Base-by-base conservation (phyloP, 2,329 filamentous ascomycete genomes). In the Aspergillus ibericus region DNA sequence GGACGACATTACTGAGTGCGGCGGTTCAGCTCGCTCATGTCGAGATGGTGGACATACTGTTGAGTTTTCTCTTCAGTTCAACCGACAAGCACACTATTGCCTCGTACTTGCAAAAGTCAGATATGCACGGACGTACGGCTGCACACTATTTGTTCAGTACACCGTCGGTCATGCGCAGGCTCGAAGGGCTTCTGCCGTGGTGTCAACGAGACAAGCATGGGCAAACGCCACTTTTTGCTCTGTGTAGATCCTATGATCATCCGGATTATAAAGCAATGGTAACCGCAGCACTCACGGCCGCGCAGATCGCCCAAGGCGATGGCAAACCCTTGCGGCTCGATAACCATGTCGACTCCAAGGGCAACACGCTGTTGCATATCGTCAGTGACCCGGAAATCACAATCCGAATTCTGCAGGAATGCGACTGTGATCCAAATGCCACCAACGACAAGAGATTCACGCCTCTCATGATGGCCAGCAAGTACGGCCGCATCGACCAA, bases 81-180 rank as follows among this genome's bases (percentile, higher is more conserved):
- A 80, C 80, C 35, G 82, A 83, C 16, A 79, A 85, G 53, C 76
- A 81, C 15, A 80, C 84, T 50, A 75, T 96, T 29, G 74, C 79
- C 44, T 77, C 81, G 6, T 98, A 99, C 70, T 77, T 98, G 49
- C 81, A 85, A 4, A 81, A 84, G 60, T 89, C 93, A 68, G 95
- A 99, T 70, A 86, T 84, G 36, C 89, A 92, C 80, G 95, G 93
- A 20, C 88, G 95, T 66, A 96, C 92, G 61, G 85, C 91, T 53
- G 95, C 89, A n/a, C 95, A 99, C 75, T 99, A 99, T 73, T 82
- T 99, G 15, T 99, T 99, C 78, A 90, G 96, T 70, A 88, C 91
- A 8, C 95, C 95, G 2, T 82, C 85, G 54, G 80, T 99, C 18
- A 95, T 99, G 65, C 79, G 81, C 46, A 83, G 84, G 55, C 88